phyloP scores from a whole-genome alignment of 805 yeast species.

The Saccharomycopsis lassenensis region DNA sequence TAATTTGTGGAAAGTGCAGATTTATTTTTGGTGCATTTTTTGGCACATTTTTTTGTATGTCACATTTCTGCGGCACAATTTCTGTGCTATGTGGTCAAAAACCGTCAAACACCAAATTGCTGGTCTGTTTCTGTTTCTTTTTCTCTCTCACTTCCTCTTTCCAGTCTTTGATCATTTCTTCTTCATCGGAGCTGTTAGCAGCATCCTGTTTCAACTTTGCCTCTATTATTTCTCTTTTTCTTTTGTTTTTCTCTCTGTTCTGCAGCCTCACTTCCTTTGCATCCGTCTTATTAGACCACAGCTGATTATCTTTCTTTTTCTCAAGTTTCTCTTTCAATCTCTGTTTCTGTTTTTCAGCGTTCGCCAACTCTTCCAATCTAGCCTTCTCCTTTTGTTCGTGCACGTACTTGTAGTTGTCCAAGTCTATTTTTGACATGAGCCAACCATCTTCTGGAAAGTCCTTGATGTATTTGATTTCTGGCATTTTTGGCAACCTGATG shows the following conservation, averaged over 20 bases:
- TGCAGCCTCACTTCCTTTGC: constrained; percentile 49
- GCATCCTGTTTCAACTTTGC: constrained; percentile 30
- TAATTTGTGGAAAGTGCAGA: too few species aligned
- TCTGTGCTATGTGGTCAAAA: too few species aligned
- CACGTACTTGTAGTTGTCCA: constrained; percentile 55
- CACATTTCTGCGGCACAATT: too few species aligned
- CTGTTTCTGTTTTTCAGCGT: constrained; percentile 22
- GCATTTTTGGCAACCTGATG: constrained; percentile 85
- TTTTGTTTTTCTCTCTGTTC: constrained; percentile 58
- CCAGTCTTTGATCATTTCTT: constrained; percentile 64
- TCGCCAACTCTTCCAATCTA: constrained; percentile 26
- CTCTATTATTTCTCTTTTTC: constrained; percentile 60
- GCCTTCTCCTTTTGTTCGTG: constrained; percentile 50
- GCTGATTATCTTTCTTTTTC: constrained; percentile 39
- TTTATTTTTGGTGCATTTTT: too few species aligned
- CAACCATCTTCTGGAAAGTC: constrained; percentile 64
- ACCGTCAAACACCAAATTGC: too few species aligned
- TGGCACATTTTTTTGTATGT: too few species aligned
- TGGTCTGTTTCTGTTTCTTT: constrained; percentile 42
- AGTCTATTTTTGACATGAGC: constrained; percentile 51
- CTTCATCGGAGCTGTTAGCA: constrained; percentile 21
- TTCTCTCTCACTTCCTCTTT: constrained; percentile 62
- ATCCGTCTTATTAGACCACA: constrained; percentile 72
- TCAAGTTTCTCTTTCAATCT: constrained; percentile 28
- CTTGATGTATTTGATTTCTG: constrained; percentile 53